A percentile compares a stretch with the other conserved stretches of the same genome.
These are phyloP conservation scores for Pleurotus tuoliensis DNA, from an alignment of 768 basidiomycete species.

Conservation along the genomic window DNA sequence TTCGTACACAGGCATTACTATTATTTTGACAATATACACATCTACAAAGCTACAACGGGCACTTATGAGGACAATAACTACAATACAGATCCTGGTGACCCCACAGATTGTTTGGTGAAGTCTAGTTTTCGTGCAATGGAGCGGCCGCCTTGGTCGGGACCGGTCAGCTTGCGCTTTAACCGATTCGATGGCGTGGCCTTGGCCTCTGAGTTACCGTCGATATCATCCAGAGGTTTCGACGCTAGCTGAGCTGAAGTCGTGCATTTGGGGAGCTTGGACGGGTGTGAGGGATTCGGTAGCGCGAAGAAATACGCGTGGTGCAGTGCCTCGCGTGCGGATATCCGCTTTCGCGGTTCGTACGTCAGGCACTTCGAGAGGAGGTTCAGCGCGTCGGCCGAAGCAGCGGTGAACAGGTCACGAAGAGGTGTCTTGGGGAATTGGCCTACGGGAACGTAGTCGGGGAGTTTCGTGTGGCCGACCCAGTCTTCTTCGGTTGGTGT, in stretches of 20 bases:
- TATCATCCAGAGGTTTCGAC: constrained; percentile 65
- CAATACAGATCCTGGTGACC: constrained; percentile 15
- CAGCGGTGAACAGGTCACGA: constrained; percentile 87
- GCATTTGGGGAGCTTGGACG: constrained; percentile 84
- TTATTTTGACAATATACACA: no score
- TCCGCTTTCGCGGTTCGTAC: constrained; percentile 83
- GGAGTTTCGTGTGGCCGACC: constrained; percentile 91
- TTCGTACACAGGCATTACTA: no score
- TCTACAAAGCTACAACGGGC: no score
- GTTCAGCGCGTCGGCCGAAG: constrained; percentile 80
- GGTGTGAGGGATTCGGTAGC: constrained; percentile 83
- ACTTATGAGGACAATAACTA: no score
- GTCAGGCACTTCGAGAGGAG: constrained; percentile 74
- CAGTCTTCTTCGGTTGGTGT: constrained; percentile 97
- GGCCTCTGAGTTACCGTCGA: constrained; percentile 65
- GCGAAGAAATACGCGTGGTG: constrained; percentile 85
- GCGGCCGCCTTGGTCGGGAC: constrained; percentile 41
- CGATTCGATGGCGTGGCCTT: constrained; percentile 50
- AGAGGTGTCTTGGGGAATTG: constrained; percentile 82
- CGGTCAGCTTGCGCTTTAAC: constrained; percentile 69
- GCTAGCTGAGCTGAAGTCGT: constrained; percentile 28
- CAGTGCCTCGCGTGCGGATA: constrained; percentile 78
- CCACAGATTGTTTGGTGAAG: constrained; percentile 51
- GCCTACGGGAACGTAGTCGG: constrained; percentile 84
- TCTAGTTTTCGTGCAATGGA: constrained; percentile 71